Evolutionary conservation across 768 basidiomycete species (phyloP).

Genomic region (Naganishia vishniacii): DNA sequence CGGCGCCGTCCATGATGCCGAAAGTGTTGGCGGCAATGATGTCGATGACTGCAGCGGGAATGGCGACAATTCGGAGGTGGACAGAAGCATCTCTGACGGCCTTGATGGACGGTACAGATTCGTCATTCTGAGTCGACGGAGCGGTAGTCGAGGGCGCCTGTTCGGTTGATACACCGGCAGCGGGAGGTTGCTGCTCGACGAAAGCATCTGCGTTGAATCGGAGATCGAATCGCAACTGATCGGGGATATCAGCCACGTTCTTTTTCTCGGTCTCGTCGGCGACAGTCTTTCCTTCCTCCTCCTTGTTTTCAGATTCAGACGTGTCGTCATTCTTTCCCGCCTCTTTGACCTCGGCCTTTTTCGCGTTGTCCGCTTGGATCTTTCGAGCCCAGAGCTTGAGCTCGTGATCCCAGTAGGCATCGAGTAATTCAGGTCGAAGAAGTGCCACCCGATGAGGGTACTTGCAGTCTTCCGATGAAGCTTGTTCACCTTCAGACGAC

Average conservation of each 20-base stretch:
- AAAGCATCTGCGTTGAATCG: constrained; percentile 53
- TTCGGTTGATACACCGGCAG: constrained; percentile 24
- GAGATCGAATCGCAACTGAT: constrained; percentile 46
- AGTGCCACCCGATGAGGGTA: constrained; percentile 52
- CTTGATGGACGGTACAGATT: constrained; percentile 49
- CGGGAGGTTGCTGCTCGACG: constrained; percentile 43
- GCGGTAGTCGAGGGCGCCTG: constrained; percentile 25
- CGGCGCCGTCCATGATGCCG: constrained; percentile 48
- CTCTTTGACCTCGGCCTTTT: constrained; percentile 27
- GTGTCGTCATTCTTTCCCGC: constrained; percentile 31
- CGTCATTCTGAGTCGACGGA: constrained; percentile 42
- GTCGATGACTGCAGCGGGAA: constrained; percentile 47
- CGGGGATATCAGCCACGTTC: constrained; percentile 5
- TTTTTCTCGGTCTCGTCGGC: constrained; percentile 26
- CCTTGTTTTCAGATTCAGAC: constrained; percentile 29
- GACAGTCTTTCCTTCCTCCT: constrained; percentile 33
- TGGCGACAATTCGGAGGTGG: constrained; percentile 48
- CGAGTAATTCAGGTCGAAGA: constrained; percentile 51
- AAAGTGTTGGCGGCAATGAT: constrained; percentile 43
- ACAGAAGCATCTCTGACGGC: constrained; percentile 51
- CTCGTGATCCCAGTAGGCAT: constrained; percentile 51
- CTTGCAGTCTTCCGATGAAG: constrained; percentile 10
- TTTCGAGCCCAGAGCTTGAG: constrained; percentile 49
- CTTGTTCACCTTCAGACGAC: constrained; percentile 22
- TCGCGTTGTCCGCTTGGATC: constrained; percentile 34